phyloP scores from a whole-genome alignment of 495 filamentous ascomycete species.

The Hypoxylon perforatum region DNA sequence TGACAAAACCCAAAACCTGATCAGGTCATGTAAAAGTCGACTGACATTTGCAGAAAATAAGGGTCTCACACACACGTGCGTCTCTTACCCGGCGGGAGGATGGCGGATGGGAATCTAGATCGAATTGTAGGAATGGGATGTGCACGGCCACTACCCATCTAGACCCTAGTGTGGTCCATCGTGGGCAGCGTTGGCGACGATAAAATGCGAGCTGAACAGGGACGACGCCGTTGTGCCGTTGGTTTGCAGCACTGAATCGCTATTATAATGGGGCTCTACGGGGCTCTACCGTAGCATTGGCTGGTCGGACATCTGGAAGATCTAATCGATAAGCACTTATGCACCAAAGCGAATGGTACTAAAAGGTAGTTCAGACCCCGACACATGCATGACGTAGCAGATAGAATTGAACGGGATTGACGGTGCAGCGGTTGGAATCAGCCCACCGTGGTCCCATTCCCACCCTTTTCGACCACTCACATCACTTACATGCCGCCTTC shows the following conservation, averaged over 20 bases:
- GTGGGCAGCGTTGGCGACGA: too few relatives aligned
- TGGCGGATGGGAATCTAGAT: constrained; percentile 38
- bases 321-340: constrained; percentile 17
- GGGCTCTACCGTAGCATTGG: neutral
- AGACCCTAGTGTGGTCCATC: neutral
- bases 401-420: too few relatives aligned
- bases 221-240: neutral
- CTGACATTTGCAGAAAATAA: constrained; percentile 29
- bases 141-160: neutral
- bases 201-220: too few relatives aligned
- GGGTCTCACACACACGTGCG: constrained; percentile 18
- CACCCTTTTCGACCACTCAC: constrained; percentile 9
- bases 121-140: constrained; percentile 30
- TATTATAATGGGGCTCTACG: neutral
- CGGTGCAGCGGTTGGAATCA: constrained; percentile 23
- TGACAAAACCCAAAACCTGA: constrained; percentile 5
- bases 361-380: neutral
- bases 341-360: constrained; percentile 20
- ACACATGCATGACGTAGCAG: constrained; percentile 29
- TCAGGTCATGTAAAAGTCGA: constrained; percentile 34
- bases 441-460: constrained; percentile 34
- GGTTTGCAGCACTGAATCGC: neutral
- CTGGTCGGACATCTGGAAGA: neutral
- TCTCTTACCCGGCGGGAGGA: constrained; percentile 1
- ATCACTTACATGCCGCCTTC: constrained; percentile 24